A percentile compares a stretch with the other conserved stretches of the same genome.
Conservation (phyloP, 176 grass and related monocot genomes). For the Thalia dealbata region DNA sequence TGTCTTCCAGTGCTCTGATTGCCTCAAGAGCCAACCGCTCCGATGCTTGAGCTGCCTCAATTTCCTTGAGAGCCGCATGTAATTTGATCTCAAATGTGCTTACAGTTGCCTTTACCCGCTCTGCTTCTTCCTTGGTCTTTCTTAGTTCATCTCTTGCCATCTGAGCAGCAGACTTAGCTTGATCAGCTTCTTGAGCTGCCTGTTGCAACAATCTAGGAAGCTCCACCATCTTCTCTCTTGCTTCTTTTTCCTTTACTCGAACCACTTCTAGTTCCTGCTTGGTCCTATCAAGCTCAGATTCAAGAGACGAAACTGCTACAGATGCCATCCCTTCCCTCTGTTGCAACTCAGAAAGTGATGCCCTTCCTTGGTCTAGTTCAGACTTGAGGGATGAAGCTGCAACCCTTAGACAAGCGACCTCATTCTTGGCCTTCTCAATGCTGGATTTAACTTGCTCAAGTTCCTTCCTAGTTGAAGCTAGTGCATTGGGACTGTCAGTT, state of each 20-base stretch:
- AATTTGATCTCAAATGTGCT: conserved; percentile 54
- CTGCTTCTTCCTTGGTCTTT: conserved; percentile 63
- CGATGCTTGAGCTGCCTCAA: conserved; percentile 58
- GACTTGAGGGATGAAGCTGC: conserved; percentile 40
- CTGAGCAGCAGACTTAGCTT: conserved; percentile 49
- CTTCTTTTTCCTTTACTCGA: conserved; percentile 55
- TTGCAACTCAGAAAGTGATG: conserved; percentile 55
- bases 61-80: conserved; percentile 74
- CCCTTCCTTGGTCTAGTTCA: conserved; percentile 59
- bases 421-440: conserved; percentile 42
- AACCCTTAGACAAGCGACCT: conserved; percentile 42
- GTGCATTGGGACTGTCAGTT: conserved; percentile 44
- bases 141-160: conserved; percentile 58
- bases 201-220: conserved; percentile 79
- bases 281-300: conserved; percentile 61
- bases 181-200: conserved; percentile 65
- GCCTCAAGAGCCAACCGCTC: conserved; percentile 58
- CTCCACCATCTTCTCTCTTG: conserved; percentile 52
- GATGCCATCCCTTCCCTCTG: conserved; percentile 83
- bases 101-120: conserved; percentile 47
- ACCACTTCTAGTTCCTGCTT: conserved; percentile 59
- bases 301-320: conserved; percentile 67
- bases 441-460: conserved; percentile 53
- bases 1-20: conserved; percentile 78
- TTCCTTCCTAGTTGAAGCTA: conserved; percentile 49